Percentiles rank a stretch among this genome's conserved stretches.
Evolutionary conservation across 2,329 filamentous ascomycete genomes (phyloP).

Genomic region (Colletotrichum tanaceti): DNA sequence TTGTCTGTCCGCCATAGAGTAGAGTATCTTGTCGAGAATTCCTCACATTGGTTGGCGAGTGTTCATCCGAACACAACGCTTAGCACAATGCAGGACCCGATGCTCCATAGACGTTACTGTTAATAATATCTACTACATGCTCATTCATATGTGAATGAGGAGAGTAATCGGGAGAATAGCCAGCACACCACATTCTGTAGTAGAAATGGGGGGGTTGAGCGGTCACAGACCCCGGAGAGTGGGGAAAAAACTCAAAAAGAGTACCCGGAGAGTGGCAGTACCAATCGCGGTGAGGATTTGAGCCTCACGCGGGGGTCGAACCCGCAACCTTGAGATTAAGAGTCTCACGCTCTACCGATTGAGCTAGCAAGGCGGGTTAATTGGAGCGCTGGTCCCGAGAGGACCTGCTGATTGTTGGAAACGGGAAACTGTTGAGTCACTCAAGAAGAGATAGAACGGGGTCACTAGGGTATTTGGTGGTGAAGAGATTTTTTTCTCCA

Average conservation of each 20-base stretch:
- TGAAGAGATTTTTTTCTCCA: conserved; percentile 25
- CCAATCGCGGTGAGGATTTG: conserved; percentile 41
- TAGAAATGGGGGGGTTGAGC: no score
- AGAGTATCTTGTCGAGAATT: no score
- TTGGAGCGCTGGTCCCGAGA: conserved; percentile 9
- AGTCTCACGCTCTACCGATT: conserved; percentile 82
- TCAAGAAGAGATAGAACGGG: not conserved
- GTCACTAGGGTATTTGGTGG: not conserved
- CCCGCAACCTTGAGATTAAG: conserved; percentile 55
- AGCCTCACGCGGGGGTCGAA: conserved; percentile 46
- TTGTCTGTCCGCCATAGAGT: no score
- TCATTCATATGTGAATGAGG: no score
- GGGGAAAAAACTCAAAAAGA: conserved; percentile 17
- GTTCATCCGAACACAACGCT: no score
- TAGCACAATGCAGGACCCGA: no score
- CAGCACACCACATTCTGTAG: no score
- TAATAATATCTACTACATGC: no score
- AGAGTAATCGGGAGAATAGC: no score
- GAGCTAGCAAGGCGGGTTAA: conserved; percentile 62
- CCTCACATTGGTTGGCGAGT: no score
- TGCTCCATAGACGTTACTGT: no score
- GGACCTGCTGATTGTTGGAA: conserved; percentile 16
- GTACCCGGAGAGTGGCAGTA: conserved; percentile 15
- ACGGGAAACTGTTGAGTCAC: rapidly evolving
- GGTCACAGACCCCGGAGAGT: not conserved